Evolutionary conservation across 2,329 filamentous ascomycete genomes (phyloP).

Genomic region (Calonectria honghensis): DNA sequence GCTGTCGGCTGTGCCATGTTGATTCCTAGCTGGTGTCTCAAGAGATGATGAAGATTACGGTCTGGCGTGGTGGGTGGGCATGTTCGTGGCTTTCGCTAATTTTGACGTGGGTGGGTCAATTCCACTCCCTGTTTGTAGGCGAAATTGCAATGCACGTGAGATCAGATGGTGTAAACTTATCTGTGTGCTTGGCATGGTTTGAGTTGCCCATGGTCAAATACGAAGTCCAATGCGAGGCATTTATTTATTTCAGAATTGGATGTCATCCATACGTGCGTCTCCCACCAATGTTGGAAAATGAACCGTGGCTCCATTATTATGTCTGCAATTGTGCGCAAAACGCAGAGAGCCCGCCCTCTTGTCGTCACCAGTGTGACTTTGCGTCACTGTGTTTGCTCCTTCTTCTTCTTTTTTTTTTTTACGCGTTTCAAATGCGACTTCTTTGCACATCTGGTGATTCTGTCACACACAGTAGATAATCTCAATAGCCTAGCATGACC

Average conservation of each 20-base stretch:
- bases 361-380: not conserved
- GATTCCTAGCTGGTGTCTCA: not conserved
- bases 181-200: not conserved
- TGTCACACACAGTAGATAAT: no score
- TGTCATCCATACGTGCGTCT: not conserved
- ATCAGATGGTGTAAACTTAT: not conserved
- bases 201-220: not conserved
- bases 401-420: no score
- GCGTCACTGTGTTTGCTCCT: not conserved
- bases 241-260: not conserved
- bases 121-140: not conserved
- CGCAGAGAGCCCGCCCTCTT: not conserved
- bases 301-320: not conserved
- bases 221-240: not conserved
- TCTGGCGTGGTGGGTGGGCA: not conserved
- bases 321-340: not conserved
- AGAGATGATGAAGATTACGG: not conserved
- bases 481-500: no score
- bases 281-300: not conserved
- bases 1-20: constrained; percentile 4
- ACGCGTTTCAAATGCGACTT: no score
- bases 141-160: constrained; percentile 11
- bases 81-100: constrained; percentile 4
- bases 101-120: constrained; percentile 13
- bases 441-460: no score